Percentiles rank a stretch among this genome's conserved stretches.
These are phyloP conservation scores for Groenewaldozyma tartarivorans DNA, from an alignment of 805 yeast species.

Conservation along the genomic window DNA sequence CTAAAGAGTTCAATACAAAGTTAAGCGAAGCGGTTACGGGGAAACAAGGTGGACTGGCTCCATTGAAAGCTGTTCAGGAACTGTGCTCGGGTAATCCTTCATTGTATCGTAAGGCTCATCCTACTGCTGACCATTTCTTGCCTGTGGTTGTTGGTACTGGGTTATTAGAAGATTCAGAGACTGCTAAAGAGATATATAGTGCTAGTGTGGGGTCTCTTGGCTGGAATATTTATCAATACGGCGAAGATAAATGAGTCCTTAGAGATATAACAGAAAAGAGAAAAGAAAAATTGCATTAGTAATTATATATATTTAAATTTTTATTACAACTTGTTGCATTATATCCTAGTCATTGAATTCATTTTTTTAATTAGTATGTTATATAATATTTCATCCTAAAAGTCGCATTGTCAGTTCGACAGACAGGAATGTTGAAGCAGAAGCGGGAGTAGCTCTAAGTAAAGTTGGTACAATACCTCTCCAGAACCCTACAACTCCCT, in stretches of 20 bases:
- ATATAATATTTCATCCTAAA: slow-evolving; percentile 18
- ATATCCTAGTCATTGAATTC: no score
- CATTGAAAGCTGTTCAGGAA: not conserved
- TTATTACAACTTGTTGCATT: no score
- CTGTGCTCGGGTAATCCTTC: slow-evolving; percentile 25
- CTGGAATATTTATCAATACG: slow-evolving; percentile 49
- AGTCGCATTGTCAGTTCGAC: slow-evolving; percentile 57
- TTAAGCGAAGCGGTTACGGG: slow-evolving; percentile 42
- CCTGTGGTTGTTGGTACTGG: slow-evolving; percentile 59
- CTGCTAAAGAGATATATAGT: slow-evolving; percentile 36
- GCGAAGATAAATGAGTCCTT: not conserved
- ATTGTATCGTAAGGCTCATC: slow-evolving; percentile 46
- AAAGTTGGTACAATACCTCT: slow-evolving; percentile 50
- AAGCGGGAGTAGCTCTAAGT: slow-evolving; percentile 54
- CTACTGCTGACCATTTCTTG: slow-evolving; percentile 65
- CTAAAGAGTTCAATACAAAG: slow-evolving; percentile 38
- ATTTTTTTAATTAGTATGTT: not conserved
- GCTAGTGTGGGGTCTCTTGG: slow-evolving; percentile 41
- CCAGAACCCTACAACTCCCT: slow-evolving; percentile 44
- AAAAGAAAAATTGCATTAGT: slow-evolving; percentile 1
- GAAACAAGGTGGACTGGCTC: not conserved
- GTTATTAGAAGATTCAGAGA: slow-evolving; percentile 31
- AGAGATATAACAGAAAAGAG: no score
- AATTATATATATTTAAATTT: no score
- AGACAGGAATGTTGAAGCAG: slow-evolving; percentile 71